Percentiles rank a stretch among this genome's conserved stretches.
Conservation (phyloP, 2,329 filamentous ascomycete species). For the Helotiales sp. region DNA sequence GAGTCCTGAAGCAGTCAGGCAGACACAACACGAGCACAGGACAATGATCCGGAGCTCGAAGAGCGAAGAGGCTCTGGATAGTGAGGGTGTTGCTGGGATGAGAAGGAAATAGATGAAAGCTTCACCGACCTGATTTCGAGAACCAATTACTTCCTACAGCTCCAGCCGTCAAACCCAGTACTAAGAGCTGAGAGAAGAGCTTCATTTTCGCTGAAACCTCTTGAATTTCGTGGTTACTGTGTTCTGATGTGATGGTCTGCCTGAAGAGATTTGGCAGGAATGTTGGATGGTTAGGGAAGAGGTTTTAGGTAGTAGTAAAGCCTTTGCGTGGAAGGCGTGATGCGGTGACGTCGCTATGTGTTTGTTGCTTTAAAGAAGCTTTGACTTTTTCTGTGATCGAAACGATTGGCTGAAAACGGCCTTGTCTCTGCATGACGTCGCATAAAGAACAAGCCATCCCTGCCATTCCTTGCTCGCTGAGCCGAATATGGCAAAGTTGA, state of each 20-base stretch:
- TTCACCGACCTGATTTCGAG: constrained; percentile 71
- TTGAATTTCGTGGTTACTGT: neutral
- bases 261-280: constrained; percentile 3
- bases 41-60: constrained; percentile 1
- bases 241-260: constrained; percentile 4
- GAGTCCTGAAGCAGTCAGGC: neutral
- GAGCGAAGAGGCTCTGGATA: constrained; percentile 8
- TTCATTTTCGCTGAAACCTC: constrained; percentile 61
- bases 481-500: too few relatives aligned
- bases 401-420: constrained; percentile 8
- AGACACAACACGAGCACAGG: constrained; percentile 4
- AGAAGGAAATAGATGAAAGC: constrained; percentile 2
- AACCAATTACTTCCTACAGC: constrained; percentile 80
- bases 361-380: neutral
- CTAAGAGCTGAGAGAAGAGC: constrained; percentile 68
- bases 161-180: constrained; percentile 71
- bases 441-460: constrained; percentile 8
- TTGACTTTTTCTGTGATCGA: constrained; percentile 8
- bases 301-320: neutral
- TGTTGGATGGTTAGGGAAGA: neutral
- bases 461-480: too few relatives aligned
- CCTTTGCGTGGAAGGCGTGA: neutral
- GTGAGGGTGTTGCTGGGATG: constrained; percentile 9
- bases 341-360: constrained; percentile 3
- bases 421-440: constrained; percentile 1